Conservation (phyloP, 2,329 filamentous ascomycete species). For the Claviceps sorghi region DNA sequence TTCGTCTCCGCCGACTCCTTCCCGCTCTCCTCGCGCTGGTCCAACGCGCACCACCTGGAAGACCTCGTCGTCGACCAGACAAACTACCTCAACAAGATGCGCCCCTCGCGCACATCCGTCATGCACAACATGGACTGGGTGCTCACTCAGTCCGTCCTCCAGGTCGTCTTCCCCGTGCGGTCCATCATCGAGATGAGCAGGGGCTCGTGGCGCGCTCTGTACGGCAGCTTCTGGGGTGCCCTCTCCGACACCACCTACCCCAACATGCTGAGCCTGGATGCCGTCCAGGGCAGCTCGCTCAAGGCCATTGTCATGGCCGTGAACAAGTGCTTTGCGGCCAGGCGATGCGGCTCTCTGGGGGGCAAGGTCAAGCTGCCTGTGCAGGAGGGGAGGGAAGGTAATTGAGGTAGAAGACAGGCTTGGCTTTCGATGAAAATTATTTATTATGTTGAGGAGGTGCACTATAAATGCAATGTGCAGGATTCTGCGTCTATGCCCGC, state of each 20-base stretch:
- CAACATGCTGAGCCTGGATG: constrained; percentile 20
- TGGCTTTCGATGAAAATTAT: too few species aligned
- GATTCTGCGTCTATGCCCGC: too few species aligned
- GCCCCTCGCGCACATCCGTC: constrained; percentile 5
- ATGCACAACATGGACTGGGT: constrained; percentile 16
- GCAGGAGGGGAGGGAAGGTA: background rate
- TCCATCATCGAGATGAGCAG: constrained; percentile 8
- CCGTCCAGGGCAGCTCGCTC: constrained; percentile 12
- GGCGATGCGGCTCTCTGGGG: constrained; percentile 12
- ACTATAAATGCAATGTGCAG: too few species aligned
- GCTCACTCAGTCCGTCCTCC: constrained; percentile 9
- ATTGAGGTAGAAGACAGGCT: background rate
- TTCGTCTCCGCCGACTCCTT: constrained; percentile 15
- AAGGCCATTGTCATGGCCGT: constrained; percentile 15
- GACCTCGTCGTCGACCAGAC: constrained; percentile 13
- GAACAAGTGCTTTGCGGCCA: constrained; percentile 17
- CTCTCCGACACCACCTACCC: constrained; percentile 14
- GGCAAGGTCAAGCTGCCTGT: constrained; percentile 8
- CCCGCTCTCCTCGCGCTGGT: constrained; percentile 13
- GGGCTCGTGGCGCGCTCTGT: constrained; percentile 11
- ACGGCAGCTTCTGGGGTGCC: constrained; percentile 12
- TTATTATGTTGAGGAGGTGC: background rate
- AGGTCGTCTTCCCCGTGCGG: background rate
- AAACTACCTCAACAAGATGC: constrained; percentile 4
- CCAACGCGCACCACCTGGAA: constrained; percentile 6